Percentiles rank a stretch among this genome's conserved stretches.
These are phyloP conservation scores for Barnettozyma californica DNA, from an alignment of 805 yeast genomes.

Conservation along the genomic window DNA sequence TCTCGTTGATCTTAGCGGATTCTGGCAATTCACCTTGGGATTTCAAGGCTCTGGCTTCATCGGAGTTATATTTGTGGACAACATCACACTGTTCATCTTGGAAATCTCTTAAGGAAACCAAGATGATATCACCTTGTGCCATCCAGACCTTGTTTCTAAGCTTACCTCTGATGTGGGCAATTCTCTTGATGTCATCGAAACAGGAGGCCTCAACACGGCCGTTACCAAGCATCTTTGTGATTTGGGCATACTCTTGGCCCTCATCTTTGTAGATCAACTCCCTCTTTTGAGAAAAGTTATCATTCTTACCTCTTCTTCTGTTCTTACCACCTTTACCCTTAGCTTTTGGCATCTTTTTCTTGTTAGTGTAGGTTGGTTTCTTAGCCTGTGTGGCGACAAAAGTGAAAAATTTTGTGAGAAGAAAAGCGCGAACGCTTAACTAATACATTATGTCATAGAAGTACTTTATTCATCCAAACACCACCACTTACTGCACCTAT, in stretches of 20 bases:
- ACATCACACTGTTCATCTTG: conserved; percentile 98
- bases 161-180: conserved; percentile 98
- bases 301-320: conserved; percentile 98
- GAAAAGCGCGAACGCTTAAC: neutral
- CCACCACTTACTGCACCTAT: neutral
- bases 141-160: conserved; percentile 99
- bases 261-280: conserved; percentile 90
- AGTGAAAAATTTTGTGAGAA: conserved; percentile 3
- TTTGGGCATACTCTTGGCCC: conserved; percentile 98
- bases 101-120: conserved; percentile 95
- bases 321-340: conserved; percentile 83
- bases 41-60: conserved; percentile 96
- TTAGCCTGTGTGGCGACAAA: neutral
- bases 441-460: neutral
- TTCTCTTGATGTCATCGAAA: conserved; percentile 89
- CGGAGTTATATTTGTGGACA: conserved; percentile 92
- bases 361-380: neutral
- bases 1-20: conserved; percentile 93
- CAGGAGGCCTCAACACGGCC: conserved; percentile 95
- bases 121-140: conserved; percentile 96
- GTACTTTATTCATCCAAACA: conserved; percentile 4
- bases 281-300: conserved; percentile 84
- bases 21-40: conserved; percentile 97
- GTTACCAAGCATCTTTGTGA: conserved; percentile 96
- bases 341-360: conserved; percentile 58